Evolutionary conservation across 106 monocot species (phyloP).

Genomic region (Apostasia ramifera): DNA sequence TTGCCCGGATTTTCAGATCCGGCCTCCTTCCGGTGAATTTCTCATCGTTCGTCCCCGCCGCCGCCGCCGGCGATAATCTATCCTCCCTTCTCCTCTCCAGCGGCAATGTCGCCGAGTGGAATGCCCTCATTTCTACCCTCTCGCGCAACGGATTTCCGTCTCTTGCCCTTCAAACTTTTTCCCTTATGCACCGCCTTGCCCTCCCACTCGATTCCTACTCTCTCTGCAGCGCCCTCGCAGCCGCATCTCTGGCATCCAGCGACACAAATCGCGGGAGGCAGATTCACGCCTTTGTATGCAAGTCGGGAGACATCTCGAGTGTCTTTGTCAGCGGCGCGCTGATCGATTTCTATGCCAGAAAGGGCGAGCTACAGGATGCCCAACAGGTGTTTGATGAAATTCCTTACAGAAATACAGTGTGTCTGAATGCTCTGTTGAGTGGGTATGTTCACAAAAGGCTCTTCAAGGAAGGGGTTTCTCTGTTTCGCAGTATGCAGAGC

Average conservation of each 20-base stretch:
- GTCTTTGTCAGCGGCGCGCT: conserved; percentile 56
- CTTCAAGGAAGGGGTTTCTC: conserved; percentile 23
- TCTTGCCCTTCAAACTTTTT: conserved; percentile 25
- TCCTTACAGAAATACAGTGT: conserved; percentile 34
- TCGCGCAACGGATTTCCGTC: conserved; percentile 20
- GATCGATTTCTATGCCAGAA: conserved; percentile 29
- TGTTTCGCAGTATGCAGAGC: conserved; percentile 19
- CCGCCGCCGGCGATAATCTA: neutral
- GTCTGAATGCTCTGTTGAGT: conserved; percentile 39
- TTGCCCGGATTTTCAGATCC: conserved; percentile 1
- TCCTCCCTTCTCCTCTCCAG: neutral
- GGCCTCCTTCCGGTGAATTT: neutral
- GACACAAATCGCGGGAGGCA: conserved; percentile 6
- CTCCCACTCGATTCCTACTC: conserved; percentile 37
- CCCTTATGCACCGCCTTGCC: conserved; percentile 24
- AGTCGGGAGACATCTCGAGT: conserved; percentile 30
- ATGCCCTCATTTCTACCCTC: conserved; percentile 19
- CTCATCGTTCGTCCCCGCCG: neutral
- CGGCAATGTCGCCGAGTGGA: conserved; percentile 8
- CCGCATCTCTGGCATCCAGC: conserved; percentile 8
- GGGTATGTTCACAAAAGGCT: conserved; percentile 27
- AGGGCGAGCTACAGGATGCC: conserved; percentile 10
- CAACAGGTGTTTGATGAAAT: conserved; percentile 48
- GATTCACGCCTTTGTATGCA: conserved; percentile 30
- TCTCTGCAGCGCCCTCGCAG: conserved; percentile 41